These are phyloP conservation scores for Rhodotorula sp. DNA, from an alignment of 1,284 basidiomycete genomes.

Conservation along the genomic window DNA sequence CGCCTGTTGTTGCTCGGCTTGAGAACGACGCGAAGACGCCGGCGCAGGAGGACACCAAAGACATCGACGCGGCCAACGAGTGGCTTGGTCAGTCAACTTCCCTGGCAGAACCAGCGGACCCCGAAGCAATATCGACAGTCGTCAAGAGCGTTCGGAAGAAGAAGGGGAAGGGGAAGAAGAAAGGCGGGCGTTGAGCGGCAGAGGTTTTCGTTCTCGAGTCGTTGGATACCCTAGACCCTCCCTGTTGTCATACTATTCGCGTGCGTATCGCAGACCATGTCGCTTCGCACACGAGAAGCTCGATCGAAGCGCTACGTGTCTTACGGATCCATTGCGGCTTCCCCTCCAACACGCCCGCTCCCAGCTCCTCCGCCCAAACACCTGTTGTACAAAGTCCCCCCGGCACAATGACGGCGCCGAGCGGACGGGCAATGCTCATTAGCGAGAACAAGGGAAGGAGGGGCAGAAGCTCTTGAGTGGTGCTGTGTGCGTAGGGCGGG, in stretches of 20 bases:
- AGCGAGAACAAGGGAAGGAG: background rate
- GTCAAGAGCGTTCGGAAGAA: conserved; percentile 38
- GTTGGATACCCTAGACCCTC: no score
- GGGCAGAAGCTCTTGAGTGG: background rate
- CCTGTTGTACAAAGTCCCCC: background rate
- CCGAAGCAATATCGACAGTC: conserved; percentile 4
- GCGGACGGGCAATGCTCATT: background rate
- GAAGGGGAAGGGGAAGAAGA: conserved; percentile 26
- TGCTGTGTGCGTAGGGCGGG: no score
- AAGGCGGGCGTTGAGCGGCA: background rate
- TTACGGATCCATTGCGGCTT: background rate
- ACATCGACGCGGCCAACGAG: no score
- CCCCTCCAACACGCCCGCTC: no score
- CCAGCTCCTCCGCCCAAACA: background rate
- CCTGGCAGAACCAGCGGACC: background rate
- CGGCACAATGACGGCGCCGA: no score
- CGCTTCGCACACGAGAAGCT: background rate
- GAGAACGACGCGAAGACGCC: background rate
- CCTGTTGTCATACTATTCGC: no score
- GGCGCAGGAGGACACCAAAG: background rate
- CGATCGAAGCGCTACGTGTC: background rate
- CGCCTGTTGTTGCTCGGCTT: background rate
- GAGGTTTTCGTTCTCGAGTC: background rate
- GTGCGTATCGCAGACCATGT: no score
- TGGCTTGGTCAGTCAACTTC: no score